Percentiles rank a stretch among this genome's conserved stretches.
phyloP scores from a whole-genome alignment of 192 early-diverging fungal species.

The Coemansia sp. region DNA sequence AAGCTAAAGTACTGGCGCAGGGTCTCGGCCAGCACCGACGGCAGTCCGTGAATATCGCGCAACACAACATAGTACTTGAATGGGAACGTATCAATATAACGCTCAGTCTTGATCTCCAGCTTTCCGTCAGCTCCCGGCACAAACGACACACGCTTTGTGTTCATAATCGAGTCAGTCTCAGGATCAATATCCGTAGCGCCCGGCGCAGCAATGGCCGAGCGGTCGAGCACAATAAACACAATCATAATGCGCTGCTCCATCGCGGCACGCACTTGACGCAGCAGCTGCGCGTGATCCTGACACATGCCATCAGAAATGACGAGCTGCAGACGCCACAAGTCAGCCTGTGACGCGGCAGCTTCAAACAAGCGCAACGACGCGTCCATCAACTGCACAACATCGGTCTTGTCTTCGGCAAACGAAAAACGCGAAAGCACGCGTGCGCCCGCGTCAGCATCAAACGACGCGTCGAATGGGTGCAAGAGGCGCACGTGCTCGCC shows the following conservation, averaged over 20 bases:
- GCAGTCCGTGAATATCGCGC: slow-evolving; percentile 82
- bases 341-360: slow-evolving; percentile 53
- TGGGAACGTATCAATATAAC: slow-evolving; percentile 95
- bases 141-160: slow-evolving; percentile 88
- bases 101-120: slow-evolving; percentile 67
- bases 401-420: slow-evolving; percentile 87
- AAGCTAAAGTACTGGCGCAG: slow-evolving; percentile 95
- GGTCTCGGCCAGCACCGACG: slow-evolving; percentile 88
- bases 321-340: slow-evolving; percentile 95
- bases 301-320: slow-evolving; percentile 97
- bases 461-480: slow-evolving; percentile 93
- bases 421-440: slow-evolving; percentile 86
- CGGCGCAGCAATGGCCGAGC: slow-evolving; percentile 30
- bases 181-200: slow-evolving; percentile 20
- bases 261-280: slow-evolving; percentile 83
- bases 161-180: slow-evolving; percentile 73
- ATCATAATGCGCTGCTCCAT: slow-evolving; percentile 86
- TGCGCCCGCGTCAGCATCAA: slow-evolving; percentile 87
- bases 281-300: slow-evolving; percentile 86
- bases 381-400: slow-evolving; percentile 85
- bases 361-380: slow-evolving; percentile 78
- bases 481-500: slow-evolving; percentile 83
- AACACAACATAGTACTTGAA: slow-evolving; percentile 97
- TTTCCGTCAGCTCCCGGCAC: slow-evolving; percentile 59
- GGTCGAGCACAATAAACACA: slow-evolving; percentile 94